A percentile compares a stretch with the other conserved stretches of the same genome.
phyloP scores from a whole-genome alignment of 441 rosid genomes.

The Bocquillonia castaneifolia region DNA sequence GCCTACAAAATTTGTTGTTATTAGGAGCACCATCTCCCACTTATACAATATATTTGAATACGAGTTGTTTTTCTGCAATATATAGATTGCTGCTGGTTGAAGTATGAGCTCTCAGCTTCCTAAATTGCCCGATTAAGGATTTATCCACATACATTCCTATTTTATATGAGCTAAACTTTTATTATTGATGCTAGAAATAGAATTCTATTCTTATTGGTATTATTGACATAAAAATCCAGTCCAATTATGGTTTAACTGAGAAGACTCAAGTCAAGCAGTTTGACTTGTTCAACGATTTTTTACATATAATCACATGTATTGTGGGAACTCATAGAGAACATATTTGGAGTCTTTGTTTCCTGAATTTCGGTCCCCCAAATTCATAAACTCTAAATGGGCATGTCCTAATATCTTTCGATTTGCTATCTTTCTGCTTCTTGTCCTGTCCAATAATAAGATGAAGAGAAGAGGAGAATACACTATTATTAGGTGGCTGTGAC shows the following conservation, averaged over 20 bases:
- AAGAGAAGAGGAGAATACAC: not conserved
- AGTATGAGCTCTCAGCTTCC: too few relatives aligned
- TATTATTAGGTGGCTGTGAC: slow-evolving; percentile 15
- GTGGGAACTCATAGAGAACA: not conserved
- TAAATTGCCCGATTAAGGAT: too few relatives aligned
- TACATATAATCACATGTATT: not conserved
- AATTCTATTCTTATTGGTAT: too few relatives aligned
- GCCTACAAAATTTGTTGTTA: too few relatives aligned
- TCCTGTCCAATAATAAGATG: too few relatives aligned
- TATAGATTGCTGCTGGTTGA: too few relatives aligned
- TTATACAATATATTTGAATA: too few relatives aligned
- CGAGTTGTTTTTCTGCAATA: not conserved
- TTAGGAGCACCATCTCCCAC: too few relatives aligned
- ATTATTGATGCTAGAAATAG: too few relatives aligned
- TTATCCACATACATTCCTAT: not conserved
- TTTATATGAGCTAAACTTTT: not conserved
- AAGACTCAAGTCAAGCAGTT: too few relatives aligned
- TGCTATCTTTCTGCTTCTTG: slow-evolving; percentile 10
- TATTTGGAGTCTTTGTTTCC: not conserved
- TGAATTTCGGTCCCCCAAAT: not conserved
- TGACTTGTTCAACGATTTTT: too few relatives aligned
- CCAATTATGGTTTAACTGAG: not conserved
- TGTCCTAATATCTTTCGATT: slow-evolving; percentile 9
- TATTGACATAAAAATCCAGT: not conserved
- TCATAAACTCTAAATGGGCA: not conserved